A percentile compares a stretch with the other conserved stretches of the same genome.
phyloP scores from a whole-genome alignment of 441 rosid species.

The Kokia cookei region DNA sequence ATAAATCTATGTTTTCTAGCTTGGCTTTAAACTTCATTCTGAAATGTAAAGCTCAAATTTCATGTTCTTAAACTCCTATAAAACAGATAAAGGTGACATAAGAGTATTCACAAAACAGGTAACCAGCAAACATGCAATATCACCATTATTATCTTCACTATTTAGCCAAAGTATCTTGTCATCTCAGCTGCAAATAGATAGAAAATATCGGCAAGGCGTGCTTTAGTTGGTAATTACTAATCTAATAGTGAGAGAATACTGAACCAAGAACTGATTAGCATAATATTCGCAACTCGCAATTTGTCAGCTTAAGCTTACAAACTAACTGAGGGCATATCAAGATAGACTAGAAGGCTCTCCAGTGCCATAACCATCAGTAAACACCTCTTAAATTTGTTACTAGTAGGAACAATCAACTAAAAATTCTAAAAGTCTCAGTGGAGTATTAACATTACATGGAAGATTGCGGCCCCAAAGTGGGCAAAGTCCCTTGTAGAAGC shows the following conservation, averaged over 20 bases:
- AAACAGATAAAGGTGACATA: background rate
- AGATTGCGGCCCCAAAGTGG: conserved; percentile 71
- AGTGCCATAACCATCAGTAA: background rate
- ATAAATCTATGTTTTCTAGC: background rate
- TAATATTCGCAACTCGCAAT: background rate
- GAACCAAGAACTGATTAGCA: background rate
- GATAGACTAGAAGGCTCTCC: background rate
- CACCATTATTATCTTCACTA: background rate
- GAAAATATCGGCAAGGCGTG: background rate
- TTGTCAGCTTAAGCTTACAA: background rate
- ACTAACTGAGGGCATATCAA: background rate
- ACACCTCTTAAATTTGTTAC: background rate
- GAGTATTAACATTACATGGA: conserved; percentile 42
- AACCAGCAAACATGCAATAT: background rate
- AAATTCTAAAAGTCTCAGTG: background rate
- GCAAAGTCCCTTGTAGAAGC: conserved; percentile 52
- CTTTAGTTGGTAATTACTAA: background rate
- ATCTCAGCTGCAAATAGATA: background rate
- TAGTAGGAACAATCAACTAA: background rate
- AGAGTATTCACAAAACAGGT: background rate
- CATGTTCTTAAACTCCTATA: background rate
- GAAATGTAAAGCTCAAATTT: background rate
- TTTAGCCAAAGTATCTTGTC: background rate
- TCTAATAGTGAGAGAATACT: background rate
- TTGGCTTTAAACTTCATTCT: background rate